A percentile compares a stretch with the other conserved stretches of the same genome.
Conservation (phyloP, 495 filamentous ascomycete species). For the Penicillium odoratum region DNA sequence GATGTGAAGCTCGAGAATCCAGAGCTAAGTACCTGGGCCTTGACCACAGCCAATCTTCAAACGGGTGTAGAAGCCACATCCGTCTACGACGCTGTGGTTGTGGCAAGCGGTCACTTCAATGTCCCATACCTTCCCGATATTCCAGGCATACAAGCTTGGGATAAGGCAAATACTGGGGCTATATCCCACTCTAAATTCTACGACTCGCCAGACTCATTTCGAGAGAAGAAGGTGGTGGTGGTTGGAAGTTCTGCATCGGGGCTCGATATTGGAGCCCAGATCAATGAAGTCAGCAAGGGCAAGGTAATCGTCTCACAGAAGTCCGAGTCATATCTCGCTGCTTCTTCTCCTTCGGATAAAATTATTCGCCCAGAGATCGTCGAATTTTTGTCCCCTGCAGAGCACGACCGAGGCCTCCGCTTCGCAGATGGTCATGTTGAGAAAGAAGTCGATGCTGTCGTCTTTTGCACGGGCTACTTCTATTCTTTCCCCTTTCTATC, state of each 20-base stretch:
- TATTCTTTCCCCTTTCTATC: slow-evolving; percentile 61
- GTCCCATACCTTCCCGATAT: slow-evolving; percentile 70
- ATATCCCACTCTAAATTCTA: slow-evolving; percentile 85
- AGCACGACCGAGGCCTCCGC: slow-evolving; percentile 46
- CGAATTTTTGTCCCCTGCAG: slow-evolving; percentile 50
- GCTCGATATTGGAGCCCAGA: slow-evolving; percentile 76
- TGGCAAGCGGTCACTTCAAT: slow-evolving; percentile 81
- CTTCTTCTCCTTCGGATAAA: slow-evolving; percentile 36
- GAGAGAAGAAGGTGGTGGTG: slow-evolving; percentile 66
- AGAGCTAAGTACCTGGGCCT: slow-evolving; percentile 43
- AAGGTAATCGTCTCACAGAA: slow-evolving; percentile 56
- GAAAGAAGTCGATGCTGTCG: slow-evolving; percentile 52
- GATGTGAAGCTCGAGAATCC: slow-evolving; percentile 40
- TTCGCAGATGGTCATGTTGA: slow-evolving; percentile 53
- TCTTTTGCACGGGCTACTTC: slow-evolving; percentile 61
- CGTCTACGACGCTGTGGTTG: slow-evolving; percentile 71
- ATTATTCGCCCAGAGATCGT: slow-evolving; percentile 59
- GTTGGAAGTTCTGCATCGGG: slow-evolving; percentile 81
- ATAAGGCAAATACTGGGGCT: slow-evolving; percentile 56
- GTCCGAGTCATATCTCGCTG: slow-evolving; percentile 40
- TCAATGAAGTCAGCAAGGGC: slow-evolving; percentile 51
- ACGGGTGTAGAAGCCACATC: slow-evolving; percentile 35
- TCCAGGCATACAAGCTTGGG: slow-evolving; percentile 56
- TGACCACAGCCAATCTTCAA: slow-evolving; percentile 54
- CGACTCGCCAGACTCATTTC: slow-evolving; percentile 59